Evolutionary conservation across 2,329 filamentous ascomycete genomes (phyloP).

Genomic region (Nigrospora oryzae): DNA sequence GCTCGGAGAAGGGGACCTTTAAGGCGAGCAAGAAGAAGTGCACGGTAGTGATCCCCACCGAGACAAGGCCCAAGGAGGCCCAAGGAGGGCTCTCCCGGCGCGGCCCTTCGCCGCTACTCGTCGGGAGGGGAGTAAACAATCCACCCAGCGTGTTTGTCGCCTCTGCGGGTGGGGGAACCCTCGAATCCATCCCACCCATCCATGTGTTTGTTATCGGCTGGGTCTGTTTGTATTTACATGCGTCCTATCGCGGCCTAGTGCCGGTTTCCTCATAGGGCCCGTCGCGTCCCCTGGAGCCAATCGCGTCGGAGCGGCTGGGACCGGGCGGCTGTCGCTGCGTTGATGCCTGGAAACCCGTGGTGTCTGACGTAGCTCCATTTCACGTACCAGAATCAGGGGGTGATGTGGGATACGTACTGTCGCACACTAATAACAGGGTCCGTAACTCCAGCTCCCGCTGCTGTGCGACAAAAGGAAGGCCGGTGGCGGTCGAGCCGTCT

Average conservation of each 20-base stretch:
- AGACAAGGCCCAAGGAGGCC: not conserved
- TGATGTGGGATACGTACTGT: too few relatives aligned
- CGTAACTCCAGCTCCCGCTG: too few relatives aligned
- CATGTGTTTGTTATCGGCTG: too few relatives aligned
- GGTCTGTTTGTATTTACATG: conserved; percentile 33
- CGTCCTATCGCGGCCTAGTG: conserved; percentile 31
- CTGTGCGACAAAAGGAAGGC: too few relatives aligned
- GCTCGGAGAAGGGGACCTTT: too few relatives aligned
- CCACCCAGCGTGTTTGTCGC: conserved; percentile 4
- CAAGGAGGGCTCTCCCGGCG: not conserved
- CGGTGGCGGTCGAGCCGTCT: too few relatives aligned
- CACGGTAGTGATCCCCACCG: not conserved
- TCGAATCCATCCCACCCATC: conserved; percentile 4
- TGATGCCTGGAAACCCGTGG: too few relatives aligned
- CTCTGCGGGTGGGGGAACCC: not conserved
- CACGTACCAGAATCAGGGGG: too few relatives aligned
- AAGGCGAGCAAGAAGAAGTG: not conserved
- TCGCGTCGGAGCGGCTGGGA: conserved; percentile 1
- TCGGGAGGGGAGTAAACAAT: conserved; percentile 4
- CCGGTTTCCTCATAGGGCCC: conserved; percentile 6
- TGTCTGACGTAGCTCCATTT: too few relatives aligned
- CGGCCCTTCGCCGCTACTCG: not conserved
- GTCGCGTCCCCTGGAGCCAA: conserved; percentile 11
- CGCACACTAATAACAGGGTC: too few relatives aligned
- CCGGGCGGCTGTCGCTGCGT: too few relatives aligned